Conservation (phyloP, 768 basidiomycete species). For the Naganishia randhawae region DNA sequence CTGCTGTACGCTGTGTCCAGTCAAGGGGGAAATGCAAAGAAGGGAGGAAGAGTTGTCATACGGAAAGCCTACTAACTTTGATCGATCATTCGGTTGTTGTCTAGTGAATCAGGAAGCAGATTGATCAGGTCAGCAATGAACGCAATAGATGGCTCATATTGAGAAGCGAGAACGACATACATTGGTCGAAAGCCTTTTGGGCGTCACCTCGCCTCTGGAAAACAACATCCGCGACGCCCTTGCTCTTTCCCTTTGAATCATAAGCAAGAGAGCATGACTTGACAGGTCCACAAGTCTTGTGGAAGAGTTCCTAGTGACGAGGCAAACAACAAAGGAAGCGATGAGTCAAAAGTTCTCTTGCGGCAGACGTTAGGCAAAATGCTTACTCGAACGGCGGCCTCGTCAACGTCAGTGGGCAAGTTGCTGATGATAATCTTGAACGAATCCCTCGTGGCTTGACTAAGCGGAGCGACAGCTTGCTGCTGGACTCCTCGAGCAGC, state of each 20-base stretch:
- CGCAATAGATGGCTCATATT: background rate
- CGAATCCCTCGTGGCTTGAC: slow-evolving; percentile 51
- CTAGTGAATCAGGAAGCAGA: slow-evolving; percentile 20
- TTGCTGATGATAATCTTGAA: slow-evolving; percentile 96
- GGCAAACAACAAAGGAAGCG: slow-evolving; percentile 21
- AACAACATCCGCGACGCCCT: slow-evolving; percentile 80
- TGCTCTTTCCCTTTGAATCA: slow-evolving; percentile 78
- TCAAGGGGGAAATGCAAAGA: slow-evolving; percentile 9
- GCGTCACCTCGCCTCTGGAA: slow-evolving; percentile 86
- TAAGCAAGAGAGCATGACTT: slow-evolving; percentile 79
- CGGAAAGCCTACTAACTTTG: slow-evolving; percentile 81
- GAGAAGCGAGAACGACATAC: slow-evolving; percentile 34
- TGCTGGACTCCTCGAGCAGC: slow-evolving; percentile 29
- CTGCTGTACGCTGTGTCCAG: slow-evolving; percentile 15
- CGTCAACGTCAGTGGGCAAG: slow-evolving; percentile 87
- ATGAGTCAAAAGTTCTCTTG: background rate
- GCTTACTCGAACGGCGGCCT: slow-evolving; percentile 82
- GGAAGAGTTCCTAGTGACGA: slow-evolving; percentile 76
- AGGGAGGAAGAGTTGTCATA: slow-evolving; percentile 15
- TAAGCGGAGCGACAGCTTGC: slow-evolving; percentile 30
- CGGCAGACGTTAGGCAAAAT: background rate
- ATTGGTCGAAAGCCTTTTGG: slow-evolving; percentile 83
- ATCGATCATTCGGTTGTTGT: slow-evolving; percentile 99
- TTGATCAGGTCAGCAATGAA: background rate
- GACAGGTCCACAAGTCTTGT: slow-evolving; percentile 80